Evolutionary conservation across 148 eudicot species (phyloP), one percentile per base, ranked within the genome.

Genomic region (Camellia japonica): DNA sequence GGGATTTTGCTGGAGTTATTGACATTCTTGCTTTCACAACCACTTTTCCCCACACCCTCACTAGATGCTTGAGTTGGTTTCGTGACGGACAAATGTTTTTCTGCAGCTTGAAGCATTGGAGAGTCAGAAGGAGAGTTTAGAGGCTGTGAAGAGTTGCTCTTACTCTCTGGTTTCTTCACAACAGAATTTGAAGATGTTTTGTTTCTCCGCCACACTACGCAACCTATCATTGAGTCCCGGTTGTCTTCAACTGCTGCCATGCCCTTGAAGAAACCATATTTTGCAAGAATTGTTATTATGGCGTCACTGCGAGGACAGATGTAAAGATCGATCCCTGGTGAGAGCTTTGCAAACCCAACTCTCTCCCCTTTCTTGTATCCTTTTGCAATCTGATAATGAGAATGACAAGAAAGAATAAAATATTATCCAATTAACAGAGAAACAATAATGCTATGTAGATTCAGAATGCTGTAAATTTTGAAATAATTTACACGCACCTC

Each of bases 201-300:
- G 69, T 61, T 85, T 86, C 87, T 91, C 69, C 89, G 86, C 97
- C 97, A 91, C 56, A 93, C 95, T 64, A 85, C 93, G 79, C 97
- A 93, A 59, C 93, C 95, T 30, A 93, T 85, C 87, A 90, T 82
- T 12, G 89, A 82, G 68, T 89, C 90, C 42, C 78, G 87, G 49
- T 83, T 86, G 75, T 89, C 93, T 42, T 82, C 80, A 41, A 84
- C 83, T 79, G 89, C 88, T 16, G 85, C 73, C 88, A 81, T 87
- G 73, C 90, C 94, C 77, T 91, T 90, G 82, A 89, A 86, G 84
- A 89, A 93, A 65, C 95, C 95, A 76, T 91, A 84, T 82, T 89
- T 91, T 2, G 91, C 91, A 19, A 93, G 90, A 80, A 92, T 89
- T 42, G 90, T 89, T 85, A 90, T 86, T 15, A 93, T 82, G 41